Evolutionary conservation across 257 asterid genomes (phyloP).

Genomic region (Solanum dulcamara): DNA sequence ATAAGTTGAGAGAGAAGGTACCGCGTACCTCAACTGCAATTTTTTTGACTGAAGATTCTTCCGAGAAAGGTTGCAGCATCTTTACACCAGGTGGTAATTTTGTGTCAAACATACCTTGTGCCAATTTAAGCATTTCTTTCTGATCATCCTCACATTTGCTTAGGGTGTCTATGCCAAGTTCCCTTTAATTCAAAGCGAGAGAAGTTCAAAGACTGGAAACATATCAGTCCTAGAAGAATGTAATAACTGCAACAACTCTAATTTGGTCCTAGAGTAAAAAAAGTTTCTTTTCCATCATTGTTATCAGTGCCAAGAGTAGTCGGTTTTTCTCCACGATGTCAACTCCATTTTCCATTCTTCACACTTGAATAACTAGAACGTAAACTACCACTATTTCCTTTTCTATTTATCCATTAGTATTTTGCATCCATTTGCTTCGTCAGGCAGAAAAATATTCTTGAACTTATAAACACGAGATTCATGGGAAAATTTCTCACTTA

Average conservation of each 20-base stretch:
- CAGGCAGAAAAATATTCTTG: neutral
- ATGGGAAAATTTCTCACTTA: neutral
- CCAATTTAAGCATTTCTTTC: constrained; percentile 66
- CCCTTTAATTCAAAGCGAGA: constrained; percentile 29
- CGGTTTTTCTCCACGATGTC: neutral
- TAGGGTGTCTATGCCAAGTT: constrained; percentile 74
- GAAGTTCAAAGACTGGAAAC: neutral
- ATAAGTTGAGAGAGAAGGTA: neutral
- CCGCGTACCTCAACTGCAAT: constrained; percentile 61
- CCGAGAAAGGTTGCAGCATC: constrained; percentile 89
- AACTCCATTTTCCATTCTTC: neutral
- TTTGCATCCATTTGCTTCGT: neutral
- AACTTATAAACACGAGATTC: neutral
- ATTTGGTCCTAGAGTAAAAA: neutral
- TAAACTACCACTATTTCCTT: neutral
- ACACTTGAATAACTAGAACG: neutral
- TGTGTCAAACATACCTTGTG: constrained; percentile 88
- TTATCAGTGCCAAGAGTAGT: neutral
- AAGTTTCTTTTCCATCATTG: neutral
- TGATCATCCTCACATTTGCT: constrained; percentile 62
- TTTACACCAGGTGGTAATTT: constrained; percentile 87
- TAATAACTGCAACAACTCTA: neutral
- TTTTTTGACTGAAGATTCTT: constrained; percentile 77
- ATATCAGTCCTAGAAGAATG: neutral
- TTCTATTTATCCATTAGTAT: neutral